A percentile compares a stretch with the other conserved stretches of the same genome.
These are phyloP conservation scores for Pythium dissimile DNA, from an alignment of 352 stramenopile species.

Conservation along the genomic window DNA sequence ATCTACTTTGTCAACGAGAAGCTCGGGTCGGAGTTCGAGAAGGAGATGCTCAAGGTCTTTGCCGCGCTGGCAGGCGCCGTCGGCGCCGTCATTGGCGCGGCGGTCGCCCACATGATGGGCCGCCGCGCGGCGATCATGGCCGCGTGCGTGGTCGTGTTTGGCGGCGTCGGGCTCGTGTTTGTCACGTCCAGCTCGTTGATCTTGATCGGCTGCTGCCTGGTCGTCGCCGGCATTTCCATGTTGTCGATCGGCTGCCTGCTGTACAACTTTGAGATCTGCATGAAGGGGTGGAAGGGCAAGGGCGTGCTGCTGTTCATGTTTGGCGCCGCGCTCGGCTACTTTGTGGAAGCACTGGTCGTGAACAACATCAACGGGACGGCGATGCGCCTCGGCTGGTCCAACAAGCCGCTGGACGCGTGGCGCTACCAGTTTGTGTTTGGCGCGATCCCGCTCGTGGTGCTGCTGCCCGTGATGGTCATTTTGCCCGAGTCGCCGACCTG, in stretches of 20 bases:
- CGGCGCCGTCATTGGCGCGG: slow-evolving; percentile 46
- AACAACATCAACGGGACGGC: slow-evolving; percentile 69
- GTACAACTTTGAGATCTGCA: slow-evolving; percentile 89
- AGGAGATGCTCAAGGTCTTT: slow-evolving; percentile 72
- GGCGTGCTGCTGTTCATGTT: slow-evolving; percentile 84
- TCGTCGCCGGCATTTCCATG: slow-evolving; percentile 71
- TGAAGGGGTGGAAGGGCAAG: slow-evolving; percentile 84
- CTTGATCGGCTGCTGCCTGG: slow-evolving; percentile 63
- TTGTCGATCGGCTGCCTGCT: slow-evolving; percentile 67
- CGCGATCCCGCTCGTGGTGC: slow-evolving; percentile 56
- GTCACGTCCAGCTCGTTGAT: slow-evolving; percentile 64
- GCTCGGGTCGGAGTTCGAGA: slow-evolving; percentile 42
- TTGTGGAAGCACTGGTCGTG: slow-evolving; percentile 72
- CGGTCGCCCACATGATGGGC: slow-evolving; percentile 53
- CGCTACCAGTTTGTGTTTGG: slow-evolving; percentile 80
- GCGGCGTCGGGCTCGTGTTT: slow-evolving; percentile 62
- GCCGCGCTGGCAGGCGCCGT: slow-evolving; percentile 47
- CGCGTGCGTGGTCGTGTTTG: slow-evolving; percentile 57
- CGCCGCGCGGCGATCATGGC: slow-evolving; percentile 61
- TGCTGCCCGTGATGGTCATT: slow-evolving; percentile 56
- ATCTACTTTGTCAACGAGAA: slow-evolving; percentile 70
- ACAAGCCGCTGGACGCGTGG: slow-evolving; percentile 72
- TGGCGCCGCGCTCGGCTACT: slow-evolving; percentile 60
- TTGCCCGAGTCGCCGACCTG: slow-evolving; percentile 78
- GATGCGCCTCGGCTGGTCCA: slow-evolving; percentile 58